These are phyloP conservation scores for Ramularia endophylla DNA, from an alignment of 2,329 filamentous ascomycete genomes.

Conservation along the genomic window DNA sequence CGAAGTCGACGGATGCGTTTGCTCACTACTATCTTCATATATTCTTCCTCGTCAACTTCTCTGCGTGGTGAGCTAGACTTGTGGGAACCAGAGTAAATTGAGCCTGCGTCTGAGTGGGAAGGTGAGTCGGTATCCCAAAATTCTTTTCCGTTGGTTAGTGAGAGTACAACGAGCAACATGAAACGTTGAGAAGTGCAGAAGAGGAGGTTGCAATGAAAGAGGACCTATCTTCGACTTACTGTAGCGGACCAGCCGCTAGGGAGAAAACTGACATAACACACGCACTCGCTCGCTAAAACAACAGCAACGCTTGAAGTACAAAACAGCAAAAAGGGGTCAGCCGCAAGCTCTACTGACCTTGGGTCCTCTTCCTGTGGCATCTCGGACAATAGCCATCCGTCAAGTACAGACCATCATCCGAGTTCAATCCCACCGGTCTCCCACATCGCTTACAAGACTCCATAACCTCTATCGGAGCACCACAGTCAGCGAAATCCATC, in stretches of 20 bases:
- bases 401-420: slow-evolving; percentile 3
- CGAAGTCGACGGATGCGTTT: slow-evolving; percentile 16
- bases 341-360: slow-evolving; percentile 8
- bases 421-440: slow-evolving; percentile 3
- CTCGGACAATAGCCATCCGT: slow-evolving; percentile 10
- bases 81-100: too few relatives aligned
- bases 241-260: too few relatives aligned
- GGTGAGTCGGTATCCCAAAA: slow-evolving; percentile 6
- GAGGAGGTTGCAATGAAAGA: neutral
- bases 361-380: slow-evolving; percentile 7
- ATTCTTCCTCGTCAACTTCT: slow-evolving; percentile 14
- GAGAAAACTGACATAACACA: neutral
- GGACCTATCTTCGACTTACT: too few relatives aligned
- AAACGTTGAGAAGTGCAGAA: neutral
- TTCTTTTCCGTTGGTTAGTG: slow-evolving; percentile 3
- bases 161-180: neutral
- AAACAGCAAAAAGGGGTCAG: neutral
- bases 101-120: too few relatives aligned
- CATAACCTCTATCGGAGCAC: slow-evolving; percentile 8
- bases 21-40: slow-evolving; percentile 13
- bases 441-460: slow-evolving; percentile 14
- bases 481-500: slow-evolving; percentile 17
- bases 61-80: neutral
- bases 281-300: neutral
- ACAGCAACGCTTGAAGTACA: neutral